A percentile compares a stretch with the other conserved stretches of the same genome.
Evolutionary conservation across 23 red algal species (phyloP).

Genomic region (Gracilaria caudata): DNA sequence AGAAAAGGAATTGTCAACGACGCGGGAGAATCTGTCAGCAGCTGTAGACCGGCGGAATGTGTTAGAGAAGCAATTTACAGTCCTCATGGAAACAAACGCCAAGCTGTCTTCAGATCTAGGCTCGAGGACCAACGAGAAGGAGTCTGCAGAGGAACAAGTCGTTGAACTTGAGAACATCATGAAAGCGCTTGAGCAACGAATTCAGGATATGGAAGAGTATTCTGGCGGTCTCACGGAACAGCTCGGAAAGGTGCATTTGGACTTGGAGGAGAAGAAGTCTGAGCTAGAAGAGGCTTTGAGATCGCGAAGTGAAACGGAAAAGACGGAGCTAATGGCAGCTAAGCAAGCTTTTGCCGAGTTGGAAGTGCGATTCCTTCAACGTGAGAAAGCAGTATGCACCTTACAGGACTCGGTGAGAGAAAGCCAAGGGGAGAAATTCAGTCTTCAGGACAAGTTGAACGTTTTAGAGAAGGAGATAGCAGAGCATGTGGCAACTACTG

Average conservation of each 20-base stretch:
- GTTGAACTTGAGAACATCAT: background rate
- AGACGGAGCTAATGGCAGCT: background rate
- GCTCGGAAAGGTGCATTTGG: conserved; percentile 37
- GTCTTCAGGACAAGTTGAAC: background rate
- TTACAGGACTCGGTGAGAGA: background rate
- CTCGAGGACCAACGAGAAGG: background rate
- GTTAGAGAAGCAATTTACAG: conserved; percentile 10
- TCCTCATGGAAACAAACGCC: conserved; percentile 11
- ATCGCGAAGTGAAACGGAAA: conserved; percentile 19
- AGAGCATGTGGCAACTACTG: background rate
- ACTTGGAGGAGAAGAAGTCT: conserved; percentile 47
- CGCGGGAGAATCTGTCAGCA: background rate
- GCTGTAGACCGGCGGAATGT: background rate
- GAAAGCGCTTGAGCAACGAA: background rate
- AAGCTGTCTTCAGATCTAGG: conserved; percentile 11
- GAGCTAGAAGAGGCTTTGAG: conserved; percentile 34
- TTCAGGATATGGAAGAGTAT: background rate
- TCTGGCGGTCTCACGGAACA: conserved; percentile 20
- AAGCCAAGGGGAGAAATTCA: background rate
- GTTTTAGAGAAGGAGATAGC: background rate
- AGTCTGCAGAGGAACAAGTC: conserved; percentile 4
- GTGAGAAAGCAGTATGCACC: background rate
- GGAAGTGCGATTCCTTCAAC: conserved; percentile 13
- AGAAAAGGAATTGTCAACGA: conserved; percentile 5
- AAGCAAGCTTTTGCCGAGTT: conserved; percentile 9